Conservation (phyloP, 441 rosid genomes). For the Gossypium trilobum region DNA sequence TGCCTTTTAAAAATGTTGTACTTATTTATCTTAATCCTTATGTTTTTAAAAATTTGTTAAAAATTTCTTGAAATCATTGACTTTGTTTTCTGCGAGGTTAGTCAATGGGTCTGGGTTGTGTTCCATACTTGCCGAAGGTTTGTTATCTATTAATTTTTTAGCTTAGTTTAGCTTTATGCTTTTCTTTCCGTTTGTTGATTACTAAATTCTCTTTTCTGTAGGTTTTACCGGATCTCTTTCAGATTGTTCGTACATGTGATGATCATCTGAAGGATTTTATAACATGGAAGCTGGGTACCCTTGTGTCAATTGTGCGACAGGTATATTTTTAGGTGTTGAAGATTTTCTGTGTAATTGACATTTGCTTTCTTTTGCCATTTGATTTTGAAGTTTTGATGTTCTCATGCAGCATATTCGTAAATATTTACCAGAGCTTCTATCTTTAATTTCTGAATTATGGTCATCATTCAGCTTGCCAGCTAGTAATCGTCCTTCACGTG, state of each 20-base stretch:
- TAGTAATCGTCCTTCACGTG: slow-evolving; percentile 61
- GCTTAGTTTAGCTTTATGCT: not conserved
- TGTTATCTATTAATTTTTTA: slow-evolving; percentile 23
- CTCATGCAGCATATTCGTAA: slow-evolving; percentile 90
- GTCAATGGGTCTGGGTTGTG: slow-evolving; percentile 99
- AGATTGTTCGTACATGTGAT: slow-evolving; percentile 87
- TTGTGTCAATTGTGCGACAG: slow-evolving; percentile 98
- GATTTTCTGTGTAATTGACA: not conserved
- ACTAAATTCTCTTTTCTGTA: slow-evolving; percentile 20
- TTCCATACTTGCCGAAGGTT: slow-evolving; percentile 96
- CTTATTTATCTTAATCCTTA: not conserved
- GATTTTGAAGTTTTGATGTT: slow-evolving; percentile 20
- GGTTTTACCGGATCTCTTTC: slow-evolving; percentile 98
- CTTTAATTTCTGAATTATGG: slow-evolving; percentile 91
- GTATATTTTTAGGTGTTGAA: slow-evolving; percentile 31
- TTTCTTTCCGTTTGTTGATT: not conserved
- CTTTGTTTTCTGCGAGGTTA: slow-evolving; percentile 48
- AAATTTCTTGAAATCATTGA: slow-evolving; percentile 8
- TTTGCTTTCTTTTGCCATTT: slow-evolving; percentile 14
- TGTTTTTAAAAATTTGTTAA: not conserved
- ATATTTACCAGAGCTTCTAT: slow-evolving; percentile 78
- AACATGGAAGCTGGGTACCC: slow-evolving; percentile 97
- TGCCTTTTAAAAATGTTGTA: not conserved
- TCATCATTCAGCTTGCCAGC: slow-evolving; percentile 87
- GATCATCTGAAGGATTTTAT: slow-evolving; percentile 89